A percentile compares a stretch with the other conserved stretches of the same genome.
Evolutionary conservation across 148 eudicot species (phyloP).

Genomic region (Vaccinium darrowii): DNA sequence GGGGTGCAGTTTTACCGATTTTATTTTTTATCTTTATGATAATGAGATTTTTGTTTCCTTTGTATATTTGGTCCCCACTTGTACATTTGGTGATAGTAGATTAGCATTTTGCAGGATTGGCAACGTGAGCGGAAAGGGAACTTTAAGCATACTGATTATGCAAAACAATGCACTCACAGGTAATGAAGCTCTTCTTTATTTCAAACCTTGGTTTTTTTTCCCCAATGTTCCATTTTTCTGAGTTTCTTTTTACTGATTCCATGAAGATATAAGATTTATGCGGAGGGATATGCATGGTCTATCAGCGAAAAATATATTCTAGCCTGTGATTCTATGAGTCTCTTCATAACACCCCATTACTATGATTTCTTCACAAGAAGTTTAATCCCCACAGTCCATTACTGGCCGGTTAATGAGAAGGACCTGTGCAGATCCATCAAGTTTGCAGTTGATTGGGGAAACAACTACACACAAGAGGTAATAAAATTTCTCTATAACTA

Average conservation of each 20-base stretch:
- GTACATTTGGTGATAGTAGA: neutral
- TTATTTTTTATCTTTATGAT: too few species aligned
- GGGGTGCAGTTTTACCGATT: too few species aligned
- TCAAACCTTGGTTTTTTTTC: neutral
- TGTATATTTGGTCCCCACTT: neutral
- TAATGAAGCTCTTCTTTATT: conserved; percentile 5
- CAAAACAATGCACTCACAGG: conserved; percentile 52
- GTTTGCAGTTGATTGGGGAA: conserved; percentile 54
- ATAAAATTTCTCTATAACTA: neutral
- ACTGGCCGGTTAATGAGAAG: conserved; percentile 44
- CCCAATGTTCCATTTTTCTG: too few species aligned
- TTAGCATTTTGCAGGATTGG: conserved; percentile 33
- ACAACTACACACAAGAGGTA: conserved; percentile 38
- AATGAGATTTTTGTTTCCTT: too few species aligned
- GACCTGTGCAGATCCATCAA: conserved; percentile 40
- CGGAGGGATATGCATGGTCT: conserved; percentile 54
- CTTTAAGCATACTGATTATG: conserved; percentile 33
- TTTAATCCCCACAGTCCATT: conserved; percentile 46
- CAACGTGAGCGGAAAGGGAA: conserved; percentile 18
- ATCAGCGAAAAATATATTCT: conserved; percentile 55
- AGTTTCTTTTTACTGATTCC: neutral
- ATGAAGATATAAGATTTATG: conserved; percentile 53
- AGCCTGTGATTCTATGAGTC: conserved; percentile 57
- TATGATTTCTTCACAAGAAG: conserved; percentile 55
- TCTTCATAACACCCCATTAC: conserved; percentile 34